A percentile compares a stretch with the other conserved stretches of the same genome.
Evolutionary conservation across 352 stramenopile species (phyloP).

Genomic region (Phytopythium ostracodes): DNA sequence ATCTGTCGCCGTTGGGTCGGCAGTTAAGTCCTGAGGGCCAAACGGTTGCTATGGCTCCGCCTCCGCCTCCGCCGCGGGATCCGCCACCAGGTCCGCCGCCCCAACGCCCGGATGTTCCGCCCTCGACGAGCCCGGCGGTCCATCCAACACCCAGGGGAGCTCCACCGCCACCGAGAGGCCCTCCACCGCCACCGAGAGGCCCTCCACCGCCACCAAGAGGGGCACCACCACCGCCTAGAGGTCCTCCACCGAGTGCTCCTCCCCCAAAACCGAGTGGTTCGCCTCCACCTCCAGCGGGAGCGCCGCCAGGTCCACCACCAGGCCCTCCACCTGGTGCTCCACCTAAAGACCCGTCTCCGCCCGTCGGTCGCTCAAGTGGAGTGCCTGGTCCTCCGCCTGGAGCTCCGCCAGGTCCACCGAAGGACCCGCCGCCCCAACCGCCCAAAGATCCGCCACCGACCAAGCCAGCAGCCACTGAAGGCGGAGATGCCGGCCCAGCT

Average conservation of each 20-base stretch:
- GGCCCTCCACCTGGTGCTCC: conserved; percentile 20
- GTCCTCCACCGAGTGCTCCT: background rate
- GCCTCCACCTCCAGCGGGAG: conserved; percentile 27
- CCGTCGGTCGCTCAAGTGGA: conserved; percentile 10
- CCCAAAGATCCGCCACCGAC: conserved; percentile 43
- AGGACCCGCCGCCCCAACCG: conserved; percentile 40
- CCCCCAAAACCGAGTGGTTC: conserved; percentile 22
- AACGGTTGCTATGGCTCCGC: conserved; percentile 12
- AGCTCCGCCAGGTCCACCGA: conserved; percentile 41
- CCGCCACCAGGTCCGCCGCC: conserved; percentile 5
- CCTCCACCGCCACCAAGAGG: background rate
- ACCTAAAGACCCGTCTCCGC: conserved; percentile 12
- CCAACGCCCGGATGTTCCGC: conserved; percentile 1
- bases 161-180: background rate
- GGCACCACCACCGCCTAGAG: conserved; percentile 7
- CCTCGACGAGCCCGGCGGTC: conserved; percentile 6
- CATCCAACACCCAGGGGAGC: conserved; percentile 9
- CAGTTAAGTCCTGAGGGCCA: background rate
- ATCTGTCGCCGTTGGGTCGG: background rate
- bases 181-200: background rate
- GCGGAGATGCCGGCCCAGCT: conserved; percentile 9
- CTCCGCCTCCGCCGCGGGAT: background rate
- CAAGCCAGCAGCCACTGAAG: conserved; percentile 4
- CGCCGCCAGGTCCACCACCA: conserved; percentile 19
- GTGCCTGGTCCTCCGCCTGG: conserved; percentile 22